Conservation (phyloP, 495 filamentous ascomycete species). For the Penicilliopsis zonata region DNA sequence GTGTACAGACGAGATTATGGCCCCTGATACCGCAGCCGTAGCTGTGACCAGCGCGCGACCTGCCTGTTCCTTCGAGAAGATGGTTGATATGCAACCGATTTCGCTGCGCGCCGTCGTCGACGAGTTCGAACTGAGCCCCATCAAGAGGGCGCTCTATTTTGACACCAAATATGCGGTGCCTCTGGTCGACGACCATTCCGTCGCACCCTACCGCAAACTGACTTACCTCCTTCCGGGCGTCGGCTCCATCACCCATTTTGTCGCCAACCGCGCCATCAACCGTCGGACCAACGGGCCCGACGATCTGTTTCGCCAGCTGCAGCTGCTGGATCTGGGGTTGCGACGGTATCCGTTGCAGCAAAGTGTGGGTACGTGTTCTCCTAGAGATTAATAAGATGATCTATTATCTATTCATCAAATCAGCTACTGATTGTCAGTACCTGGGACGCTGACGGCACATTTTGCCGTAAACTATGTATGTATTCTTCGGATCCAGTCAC, state of each 20-base stretch:
- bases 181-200: slow-evolving; percentile 7
- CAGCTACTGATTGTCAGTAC: slow-evolving; percentile 9
- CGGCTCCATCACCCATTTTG: slow-evolving; percentile 54
- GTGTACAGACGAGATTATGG: slow-evolving; percentile 27
- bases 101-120: slow-evolving; percentile 23
- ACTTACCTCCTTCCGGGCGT: slow-evolving; percentile 24
- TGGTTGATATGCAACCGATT: slow-evolving; percentile 19
- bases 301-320: slow-evolving; percentile 50
- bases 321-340: slow-evolving; percentile 45
- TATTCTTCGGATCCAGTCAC: background rate
- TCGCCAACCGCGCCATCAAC: slow-evolving; percentile 40
- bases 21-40: too few relatives aligned
- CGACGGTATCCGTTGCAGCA: slow-evolving; percentile 37
- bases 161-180: slow-evolving; percentile 7
- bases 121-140: slow-evolving; percentile 14
- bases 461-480: slow-evolving; percentile 65
- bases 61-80: slow-evolving; percentile 35
- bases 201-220: slow-evolving; percentile 13
- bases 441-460: slow-evolving; percentile 47
- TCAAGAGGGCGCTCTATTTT: slow-evolving; percentile 13
- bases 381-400: slow-evolving; percentile 10
- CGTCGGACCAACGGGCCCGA: slow-evolving; percentile 42
- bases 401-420: too few relatives aligned
- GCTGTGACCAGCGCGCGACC: slow-evolving; percentile 11
- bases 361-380: slow-evolving; percentile 26